phyloP scores from a whole-genome alignment of 106 monocot species.

The Dendrobium chrysotoxum region DNA sequence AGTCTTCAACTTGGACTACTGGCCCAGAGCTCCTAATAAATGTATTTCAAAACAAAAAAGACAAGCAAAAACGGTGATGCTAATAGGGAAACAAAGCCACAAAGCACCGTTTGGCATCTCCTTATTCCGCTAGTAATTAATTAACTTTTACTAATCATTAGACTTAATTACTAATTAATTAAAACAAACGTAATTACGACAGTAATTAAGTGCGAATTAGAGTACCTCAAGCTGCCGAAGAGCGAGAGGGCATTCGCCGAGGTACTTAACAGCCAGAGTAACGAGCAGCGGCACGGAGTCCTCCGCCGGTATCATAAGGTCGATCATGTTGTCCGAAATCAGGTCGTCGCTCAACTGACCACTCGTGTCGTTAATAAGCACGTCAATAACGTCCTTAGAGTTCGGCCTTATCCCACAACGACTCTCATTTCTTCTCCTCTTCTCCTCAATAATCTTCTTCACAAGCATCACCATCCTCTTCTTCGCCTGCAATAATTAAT shows the following conservation, averaged over 20 bases:
- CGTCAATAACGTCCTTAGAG: constrained; percentile 60
- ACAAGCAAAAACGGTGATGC: no score
- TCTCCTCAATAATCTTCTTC: constrained; percentile 48
- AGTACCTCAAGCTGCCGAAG: constrained; percentile 61
- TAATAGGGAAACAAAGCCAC: no score
- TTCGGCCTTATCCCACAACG: no score
- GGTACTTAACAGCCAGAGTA: constrained; percentile 71
- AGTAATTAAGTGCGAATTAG: neutral
- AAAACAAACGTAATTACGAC: neutral
- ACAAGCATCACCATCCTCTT: constrained; percentile 68
- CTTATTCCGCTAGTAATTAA: no score
- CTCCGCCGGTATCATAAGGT: constrained; percentile 93
- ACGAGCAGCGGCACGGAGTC: constrained; percentile 90
- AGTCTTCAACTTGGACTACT: no score
- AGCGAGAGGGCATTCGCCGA: constrained; percentile 70
- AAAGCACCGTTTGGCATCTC: no score
- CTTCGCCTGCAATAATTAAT: constrained; percentile 23
- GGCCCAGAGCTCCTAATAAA: no score
- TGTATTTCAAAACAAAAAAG: no score
- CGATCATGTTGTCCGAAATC: constrained; percentile 86
- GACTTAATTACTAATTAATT: neutral
- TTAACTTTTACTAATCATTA: neutral
- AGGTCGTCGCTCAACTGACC: constrained; percentile 66
- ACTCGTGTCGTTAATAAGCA: constrained; percentile 48
- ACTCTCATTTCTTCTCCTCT: constrained; percentile 23